phyloP scores from a whole-genome alignment of 1,139 yeast genomes.

The Wickerhamomyces sp. region DNA sequence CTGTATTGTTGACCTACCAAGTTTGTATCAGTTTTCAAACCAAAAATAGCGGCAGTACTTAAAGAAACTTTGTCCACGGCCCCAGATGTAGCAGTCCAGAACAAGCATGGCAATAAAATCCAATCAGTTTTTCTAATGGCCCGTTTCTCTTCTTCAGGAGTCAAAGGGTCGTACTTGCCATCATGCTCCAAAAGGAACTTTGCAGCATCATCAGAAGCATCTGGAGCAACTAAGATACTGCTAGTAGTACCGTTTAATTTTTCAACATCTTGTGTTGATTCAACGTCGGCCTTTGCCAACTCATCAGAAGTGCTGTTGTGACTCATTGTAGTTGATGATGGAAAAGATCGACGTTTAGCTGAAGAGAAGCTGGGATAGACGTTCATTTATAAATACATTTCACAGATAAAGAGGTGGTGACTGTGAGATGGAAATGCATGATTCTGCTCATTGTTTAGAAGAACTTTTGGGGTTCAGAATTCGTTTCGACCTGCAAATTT shows the following conservation, averaged over 20 bases:
- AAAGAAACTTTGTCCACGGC: conserved; percentile 42
- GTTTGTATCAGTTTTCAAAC: conserved; percentile 32
- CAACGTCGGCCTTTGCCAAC: background rate
- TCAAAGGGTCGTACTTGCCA: conserved; percentile 24
- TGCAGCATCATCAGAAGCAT: conserved; percentile 19
- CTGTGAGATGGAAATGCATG: too few species aligned
- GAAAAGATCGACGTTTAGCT: too few species aligned
- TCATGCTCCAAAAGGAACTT: conserved; percentile 21
- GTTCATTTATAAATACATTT: background rate
- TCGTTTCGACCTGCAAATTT: too few species aligned
- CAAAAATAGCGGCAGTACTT: conserved; percentile 42
- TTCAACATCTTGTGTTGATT: background rate
- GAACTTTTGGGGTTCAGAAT: too few species aligned
- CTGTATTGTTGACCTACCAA: conserved; percentile 39
- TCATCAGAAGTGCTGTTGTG: background rate
- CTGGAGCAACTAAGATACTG: background rate
- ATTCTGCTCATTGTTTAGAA: too few species aligned
- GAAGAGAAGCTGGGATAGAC: background rate
- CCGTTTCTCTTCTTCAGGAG: conserved; percentile 27
- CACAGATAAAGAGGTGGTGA: background rate
- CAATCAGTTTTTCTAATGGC: conserved; percentile 33
- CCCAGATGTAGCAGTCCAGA: conserved; percentile 24
- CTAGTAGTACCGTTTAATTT: background rate
- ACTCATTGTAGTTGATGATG: too few species aligned
- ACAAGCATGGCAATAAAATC: conserved; percentile 32